Conservation (phyloP, 75 land plant species). For the Pinus taeda region DNA sequence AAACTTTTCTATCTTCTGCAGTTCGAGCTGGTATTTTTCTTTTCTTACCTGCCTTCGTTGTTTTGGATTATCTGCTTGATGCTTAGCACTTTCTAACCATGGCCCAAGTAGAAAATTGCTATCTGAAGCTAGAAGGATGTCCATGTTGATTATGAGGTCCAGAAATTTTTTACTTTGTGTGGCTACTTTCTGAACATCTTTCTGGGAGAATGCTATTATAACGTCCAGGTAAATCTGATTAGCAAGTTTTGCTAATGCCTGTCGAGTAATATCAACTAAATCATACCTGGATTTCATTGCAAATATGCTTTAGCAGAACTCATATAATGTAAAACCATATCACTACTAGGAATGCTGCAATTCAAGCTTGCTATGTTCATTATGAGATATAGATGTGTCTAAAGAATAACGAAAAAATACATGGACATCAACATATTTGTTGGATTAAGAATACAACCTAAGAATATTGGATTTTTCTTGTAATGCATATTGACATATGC, state of each 20-base stretch:
- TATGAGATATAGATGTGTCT: background rate
- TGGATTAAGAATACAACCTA: too few species aligned
- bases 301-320: background rate
- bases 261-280: slow-evolving; percentile 91
- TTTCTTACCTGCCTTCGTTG: slow-evolving; percentile 50
- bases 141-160: slow-evolving; percentile 70
- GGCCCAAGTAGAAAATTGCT: slow-evolving; percentile 85
- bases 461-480: background rate
- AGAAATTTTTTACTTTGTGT: slow-evolving; percentile 46
- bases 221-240: slow-evolving; percentile 70
- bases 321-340: too few species aligned
- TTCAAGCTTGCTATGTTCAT: background rate
- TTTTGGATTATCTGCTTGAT: slow-evolving; percentile 36
- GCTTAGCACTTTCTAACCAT: slow-evolving; percentile 90
- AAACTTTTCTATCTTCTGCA: background rate
- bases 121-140: slow-evolving; percentile 70
- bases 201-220: slow-evolving; percentile 36
- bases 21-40: background rate
- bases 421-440: background rate
- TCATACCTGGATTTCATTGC: slow-evolving; percentile 67
- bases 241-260: slow-evolving; percentile 77
- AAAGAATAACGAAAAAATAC: background rate
- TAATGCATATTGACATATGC: background rate
- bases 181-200: slow-evolving; percentile 31
- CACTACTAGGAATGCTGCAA: background rate